Percentiles rank a stretch among this genome's conserved stretches.
Evolutionary conservation across 257 asterid genomes (phyloP).

Genomic region (Coffea canephora): DNA sequence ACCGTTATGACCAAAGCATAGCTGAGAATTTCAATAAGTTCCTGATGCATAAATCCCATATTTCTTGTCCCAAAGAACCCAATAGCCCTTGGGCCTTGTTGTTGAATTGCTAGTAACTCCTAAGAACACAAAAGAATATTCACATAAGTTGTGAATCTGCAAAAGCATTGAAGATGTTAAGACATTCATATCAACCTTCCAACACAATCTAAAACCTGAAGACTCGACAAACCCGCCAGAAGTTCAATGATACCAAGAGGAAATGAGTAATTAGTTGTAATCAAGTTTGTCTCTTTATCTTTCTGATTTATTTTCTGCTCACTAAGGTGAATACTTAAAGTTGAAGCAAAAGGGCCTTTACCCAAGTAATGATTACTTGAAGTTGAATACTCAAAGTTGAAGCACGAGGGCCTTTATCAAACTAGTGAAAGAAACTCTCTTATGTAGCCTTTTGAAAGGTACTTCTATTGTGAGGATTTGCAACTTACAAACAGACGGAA

Average conservation of each 20-base stretch:
- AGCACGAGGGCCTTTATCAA: background rate
- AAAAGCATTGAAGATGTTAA: background rate
- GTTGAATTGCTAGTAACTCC: conserved; percentile 98
- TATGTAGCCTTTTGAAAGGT: background rate
- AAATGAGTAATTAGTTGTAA: background rate
- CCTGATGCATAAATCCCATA: conserved; percentile 99
- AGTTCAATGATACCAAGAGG: background rate
- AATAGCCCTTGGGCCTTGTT: conserved; percentile 91
- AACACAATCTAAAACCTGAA: background rate
- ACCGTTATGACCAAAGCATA: conserved; percentile 97
- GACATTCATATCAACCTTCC: conserved; percentile 8
- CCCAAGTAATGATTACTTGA: background rate
- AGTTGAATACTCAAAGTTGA: background rate
- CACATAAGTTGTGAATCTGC: background rate
- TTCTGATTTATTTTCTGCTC: background rate
- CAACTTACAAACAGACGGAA: background rate
- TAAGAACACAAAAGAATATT: conserved; percentile 24
- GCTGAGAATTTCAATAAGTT: conserved; percentile 96
- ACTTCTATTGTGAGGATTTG: background rate
- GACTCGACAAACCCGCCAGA: background rate
- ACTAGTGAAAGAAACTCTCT: background rate
- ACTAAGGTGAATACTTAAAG: background rate
- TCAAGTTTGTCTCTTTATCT: background rate
- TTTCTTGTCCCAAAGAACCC: conserved; percentile 98
- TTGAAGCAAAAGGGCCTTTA: background rate